phyloP scores from a whole-genome alignment of 2,329 filamentous ascomycete species.

The Coleophoma crateriformis region DNA sequence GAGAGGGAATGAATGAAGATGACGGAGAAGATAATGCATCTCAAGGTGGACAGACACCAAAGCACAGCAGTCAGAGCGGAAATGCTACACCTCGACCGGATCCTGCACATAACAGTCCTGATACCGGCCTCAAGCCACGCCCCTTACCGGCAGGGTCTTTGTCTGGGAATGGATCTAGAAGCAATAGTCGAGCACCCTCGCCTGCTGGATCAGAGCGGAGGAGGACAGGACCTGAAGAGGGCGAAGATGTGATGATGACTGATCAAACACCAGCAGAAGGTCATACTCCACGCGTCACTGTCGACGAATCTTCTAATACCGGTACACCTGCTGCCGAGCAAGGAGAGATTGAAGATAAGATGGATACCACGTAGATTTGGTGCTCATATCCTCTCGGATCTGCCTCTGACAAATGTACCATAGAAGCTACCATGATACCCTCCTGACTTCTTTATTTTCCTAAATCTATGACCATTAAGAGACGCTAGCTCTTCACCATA shows the following conservation, averaged over 20 bases:
- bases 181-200: constrained; percentile 31
- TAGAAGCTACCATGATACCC: neutral
- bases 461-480: neutral
- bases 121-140: constrained; percentile 32
- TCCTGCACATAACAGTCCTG: constrained; percentile 45
- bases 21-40: constrained; percentile 54
- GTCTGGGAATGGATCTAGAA: constrained; percentile 34
- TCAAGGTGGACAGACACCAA: constrained; percentile 43
- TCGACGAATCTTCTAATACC: constrained; percentile 35
- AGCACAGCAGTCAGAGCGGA: constrained; percentile 39
- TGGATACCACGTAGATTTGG: constrained; percentile 53
- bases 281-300: constrained; percentile 41
- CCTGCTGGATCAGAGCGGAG: constrained; percentile 22
- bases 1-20: constrained; percentile 67
- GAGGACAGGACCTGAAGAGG: constrained; percentile 27
- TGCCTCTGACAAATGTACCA: neutral
- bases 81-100: constrained; percentile 42
- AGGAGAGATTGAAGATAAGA: constrained; percentile 40
- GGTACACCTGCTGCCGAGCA: neutral
- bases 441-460: neutral
- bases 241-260: constrained; percentile 55
- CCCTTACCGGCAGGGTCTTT: constrained; percentile 22
- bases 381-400: no score
- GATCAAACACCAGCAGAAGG: constrained; percentile 28
- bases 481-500: no score